Conservation (phyloP, 495 filamentous ascomycete genomes). For the Annulohypoxylon maeteangense region DNA sequence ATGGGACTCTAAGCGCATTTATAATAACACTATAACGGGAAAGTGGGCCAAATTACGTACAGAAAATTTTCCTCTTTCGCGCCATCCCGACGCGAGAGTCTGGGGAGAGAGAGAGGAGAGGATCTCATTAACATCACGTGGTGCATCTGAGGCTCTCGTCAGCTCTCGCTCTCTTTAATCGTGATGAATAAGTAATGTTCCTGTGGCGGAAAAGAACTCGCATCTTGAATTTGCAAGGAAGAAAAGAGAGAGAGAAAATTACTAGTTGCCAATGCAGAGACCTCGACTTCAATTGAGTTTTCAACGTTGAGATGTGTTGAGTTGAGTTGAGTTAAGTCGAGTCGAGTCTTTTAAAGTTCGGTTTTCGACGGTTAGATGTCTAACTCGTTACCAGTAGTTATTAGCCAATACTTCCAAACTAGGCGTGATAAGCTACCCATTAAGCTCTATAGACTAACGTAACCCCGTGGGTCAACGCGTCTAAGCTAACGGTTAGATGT, state of each 20-base stretch:
- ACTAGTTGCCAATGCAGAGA: neutral
- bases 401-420: conserved; percentile 5
- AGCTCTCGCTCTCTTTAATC: neutral
- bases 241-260: neutral
- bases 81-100: conserved; percentile 6
- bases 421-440: neutral
- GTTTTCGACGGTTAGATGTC: neutral
- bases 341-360: neutral
- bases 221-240: neutral
- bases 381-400: neutral
- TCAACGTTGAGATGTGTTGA: neutral
- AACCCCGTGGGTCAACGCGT: conserved; percentile 29
- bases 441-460: conserved; percentile 14
- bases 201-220: neutral
- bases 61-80: conserved; percentile 19
- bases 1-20: conserved; percentile 25
- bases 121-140: conserved; percentile 22
- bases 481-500: neutral
- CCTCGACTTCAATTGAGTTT: neutral
- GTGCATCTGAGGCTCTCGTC: conserved; percentile 25
- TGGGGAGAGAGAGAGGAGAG: neutral
- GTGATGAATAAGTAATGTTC: neutral
- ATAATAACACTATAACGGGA: conserved; percentile 25
- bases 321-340: neutral
- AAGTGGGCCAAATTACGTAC: conserved; percentile 23